A percentile compares a stretch with the other conserved stretches of the same genome.
Evolutionary conservation across 1,284 basidiomycete species (phyloP).

Genomic region (Coriolopsis trogii): DNA sequence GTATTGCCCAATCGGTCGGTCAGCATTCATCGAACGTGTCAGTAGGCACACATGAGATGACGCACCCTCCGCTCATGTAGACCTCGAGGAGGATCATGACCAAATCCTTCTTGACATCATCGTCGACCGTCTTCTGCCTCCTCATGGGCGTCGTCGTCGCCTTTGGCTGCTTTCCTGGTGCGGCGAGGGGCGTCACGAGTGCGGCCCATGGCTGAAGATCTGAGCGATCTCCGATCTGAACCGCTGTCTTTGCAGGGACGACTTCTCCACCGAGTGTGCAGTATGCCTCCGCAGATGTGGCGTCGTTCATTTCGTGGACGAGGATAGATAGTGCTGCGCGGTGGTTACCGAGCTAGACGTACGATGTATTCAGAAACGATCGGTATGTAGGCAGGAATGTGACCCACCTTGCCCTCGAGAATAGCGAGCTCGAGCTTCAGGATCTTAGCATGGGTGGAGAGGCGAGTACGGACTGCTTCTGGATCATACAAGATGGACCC

Average conservation of each 20-base stretch:
- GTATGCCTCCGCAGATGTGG: constrained; percentile 79
- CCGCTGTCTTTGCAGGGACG: constrained; percentile 62
- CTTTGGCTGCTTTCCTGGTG: constrained; percentile 24
- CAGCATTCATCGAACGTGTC: too few relatives aligned
- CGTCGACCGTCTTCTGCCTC: constrained; percentile 49
- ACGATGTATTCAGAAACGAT: background rate
- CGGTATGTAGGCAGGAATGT: background rate
- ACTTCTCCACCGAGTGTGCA: constrained; percentile 77
- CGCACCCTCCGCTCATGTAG: constrained; percentile 77
- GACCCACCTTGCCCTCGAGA: constrained; percentile 78
- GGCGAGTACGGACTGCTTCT: constrained; percentile 44
- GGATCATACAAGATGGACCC: constrained; percentile 72
- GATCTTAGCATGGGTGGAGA: constrained; percentile 53
- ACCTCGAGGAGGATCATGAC: constrained; percentile 76
- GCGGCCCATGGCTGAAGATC: constrained; percentile 59
- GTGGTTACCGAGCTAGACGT: constrained; percentile 62
- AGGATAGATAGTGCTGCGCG: constrained; percentile 68
- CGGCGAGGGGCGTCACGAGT: constrained; percentile 41
- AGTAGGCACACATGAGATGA: too few relatives aligned
- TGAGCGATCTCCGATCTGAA: constrained; percentile 51
- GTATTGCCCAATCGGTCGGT: too few relatives aligned
- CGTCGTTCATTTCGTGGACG: constrained; percentile 72
- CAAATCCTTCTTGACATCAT: constrained; percentile 59
- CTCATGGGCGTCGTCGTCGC: constrained; percentile 31
- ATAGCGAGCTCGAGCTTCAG: constrained; percentile 79